Evolutionary conservation across 352 stramenopile species (phyloP).

Genomic region (Phytophthora parvispora): DNA sequence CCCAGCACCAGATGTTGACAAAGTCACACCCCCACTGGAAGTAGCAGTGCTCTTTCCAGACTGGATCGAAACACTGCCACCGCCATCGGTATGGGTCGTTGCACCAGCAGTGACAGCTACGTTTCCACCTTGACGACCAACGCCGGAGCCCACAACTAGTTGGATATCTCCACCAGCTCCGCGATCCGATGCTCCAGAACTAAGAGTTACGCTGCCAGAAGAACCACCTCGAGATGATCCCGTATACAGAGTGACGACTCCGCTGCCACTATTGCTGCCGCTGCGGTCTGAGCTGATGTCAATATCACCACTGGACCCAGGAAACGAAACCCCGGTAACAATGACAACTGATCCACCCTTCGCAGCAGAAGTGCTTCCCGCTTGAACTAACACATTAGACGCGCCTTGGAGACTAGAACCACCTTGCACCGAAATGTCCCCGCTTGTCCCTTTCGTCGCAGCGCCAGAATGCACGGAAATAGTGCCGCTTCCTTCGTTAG

Average conservation of each 20-base stretch:
- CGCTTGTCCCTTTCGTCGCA: conserved; percentile 55
- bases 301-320: conserved; percentile 65
- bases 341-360: conserved; percentile 65
- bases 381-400: conserved; percentile 61
- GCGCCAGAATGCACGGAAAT: conserved; percentile 53
- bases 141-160: conserved; percentile 61
- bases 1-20: conserved; percentile 66
- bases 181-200: conserved; percentile 61
- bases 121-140: conserved; percentile 53
- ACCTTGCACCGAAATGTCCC: conserved; percentile 62
- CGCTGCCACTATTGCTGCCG: conserved; percentile 62
- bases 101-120: conserved; percentile 54
- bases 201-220: conserved; percentile 78
- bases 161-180: conserved; percentile 67
- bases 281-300: conserved; percentile 68
- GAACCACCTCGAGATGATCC: conserved; percentile 51
- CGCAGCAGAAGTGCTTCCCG: conserved; percentile 47
- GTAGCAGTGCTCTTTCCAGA: conserved; percentile 65
- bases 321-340: conserved; percentile 53
- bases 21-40: conserved; percentile 56
- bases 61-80: conserved; percentile 60
- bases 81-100: conserved; percentile 51
- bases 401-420: conserved; percentile 55
- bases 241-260: conserved; percentile 56
- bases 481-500: conserved; percentile 54